Percentiles rank a stretch among this genome's conserved stretches.
These are phyloP conservation scores for Lichtheimia corymbifera DNA, from an alignment of 371 early-diverging fungal genomes.

Conservation along the genomic window DNA sequence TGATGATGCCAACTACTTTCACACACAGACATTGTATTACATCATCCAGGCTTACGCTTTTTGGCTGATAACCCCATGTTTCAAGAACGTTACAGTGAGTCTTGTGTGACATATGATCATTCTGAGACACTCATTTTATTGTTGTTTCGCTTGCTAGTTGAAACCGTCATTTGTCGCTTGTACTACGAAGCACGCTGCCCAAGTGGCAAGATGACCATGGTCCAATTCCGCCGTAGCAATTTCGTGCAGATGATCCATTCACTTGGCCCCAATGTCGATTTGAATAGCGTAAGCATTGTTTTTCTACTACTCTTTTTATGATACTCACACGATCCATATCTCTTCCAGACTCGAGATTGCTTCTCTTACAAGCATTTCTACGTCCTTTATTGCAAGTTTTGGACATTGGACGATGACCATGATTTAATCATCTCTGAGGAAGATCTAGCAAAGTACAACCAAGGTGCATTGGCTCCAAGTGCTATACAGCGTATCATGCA, in stretches of 20 bases:
- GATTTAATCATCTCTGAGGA: slow-evolving; percentile 66
- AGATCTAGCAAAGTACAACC: slow-evolving; percentile 69
- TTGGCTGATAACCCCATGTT: slow-evolving; percentile 75
- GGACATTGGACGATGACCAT: slow-evolving; percentile 83
- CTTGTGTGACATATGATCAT: background rate
- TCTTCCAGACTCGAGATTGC: slow-evolving; percentile 50
- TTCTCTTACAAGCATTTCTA: slow-evolving; percentile 97
- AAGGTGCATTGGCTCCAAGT: slow-evolving; percentile 56
- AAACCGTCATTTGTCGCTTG: slow-evolving; percentile 84
- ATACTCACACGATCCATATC: background rate
- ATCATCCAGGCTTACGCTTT: slow-evolving; percentile 88
- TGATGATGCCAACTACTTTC: background rate
- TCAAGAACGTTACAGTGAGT: slow-evolving; percentile 78
- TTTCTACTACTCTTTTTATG: background rate
- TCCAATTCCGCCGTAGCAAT: slow-evolving; percentile 65
- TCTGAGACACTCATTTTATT: background rate
- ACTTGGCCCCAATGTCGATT: slow-evolving; percentile 70
- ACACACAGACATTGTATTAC: slow-evolving; percentile 57
- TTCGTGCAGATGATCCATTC: slow-evolving; percentile 61
- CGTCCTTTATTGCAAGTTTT: slow-evolving; percentile 95
- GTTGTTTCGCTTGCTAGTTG: slow-evolving; percentile 27
- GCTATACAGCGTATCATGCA: slow-evolving; percentile 66
- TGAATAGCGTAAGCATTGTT: slow-evolving; percentile 58
- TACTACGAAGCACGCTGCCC: slow-evolving; percentile 74
- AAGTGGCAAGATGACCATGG: slow-evolving; percentile 69